A percentile compares a stretch with the other conserved stretches of the same genome.
Evolutionary conservation across 768 basidiomycete species (phyloP).

Genomic region (Suillus lakei): DNA sequence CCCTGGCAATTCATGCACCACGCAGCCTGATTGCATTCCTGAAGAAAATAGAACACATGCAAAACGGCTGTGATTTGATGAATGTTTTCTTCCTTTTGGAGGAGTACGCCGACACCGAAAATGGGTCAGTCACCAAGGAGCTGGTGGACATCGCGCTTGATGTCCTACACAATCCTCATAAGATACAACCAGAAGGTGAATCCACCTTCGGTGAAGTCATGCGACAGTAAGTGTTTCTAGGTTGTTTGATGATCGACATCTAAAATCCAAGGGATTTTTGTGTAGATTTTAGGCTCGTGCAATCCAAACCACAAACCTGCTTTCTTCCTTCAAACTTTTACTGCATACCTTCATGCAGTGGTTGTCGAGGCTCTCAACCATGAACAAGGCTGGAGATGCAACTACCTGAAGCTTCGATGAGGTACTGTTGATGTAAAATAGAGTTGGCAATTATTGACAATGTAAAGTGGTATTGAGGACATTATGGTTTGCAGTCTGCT

Average conservation of each 20-base stretch:
- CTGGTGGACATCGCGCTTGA: constrained; percentile 13
- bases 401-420: constrained; percentile 38
- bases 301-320: neutral
- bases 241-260: constrained; percentile 21
- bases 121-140: neutral
- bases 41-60: constrained; percentile 21
- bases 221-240: constrained; percentile 24
- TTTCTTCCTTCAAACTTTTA: constrained; percentile 9
- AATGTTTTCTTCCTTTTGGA: constrained; percentile 37
- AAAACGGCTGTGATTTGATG: constrained; percentile 36
- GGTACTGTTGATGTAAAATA: constrained; percentile 32
- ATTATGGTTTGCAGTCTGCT: neutral
- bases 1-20: constrained; percentile 10
- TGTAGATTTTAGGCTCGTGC: constrained; percentile 14
- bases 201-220: constrained; percentile 10
- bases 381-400: constrained; percentile 20
- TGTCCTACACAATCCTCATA: constrained; percentile 8
- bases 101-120: constrained; percentile 32
- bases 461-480: constrained; percentile 17
- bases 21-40: neutral
- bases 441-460: constrained; percentile 31
- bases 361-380: constrained; percentile 11
- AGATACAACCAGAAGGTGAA: constrained; percentile 10
- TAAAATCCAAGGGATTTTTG: neutral
- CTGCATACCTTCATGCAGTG: constrained; percentile 3